phyloP scores from a whole-genome alignment of 176 grass and related monocot species.

The Poa pratensis region DNA sequence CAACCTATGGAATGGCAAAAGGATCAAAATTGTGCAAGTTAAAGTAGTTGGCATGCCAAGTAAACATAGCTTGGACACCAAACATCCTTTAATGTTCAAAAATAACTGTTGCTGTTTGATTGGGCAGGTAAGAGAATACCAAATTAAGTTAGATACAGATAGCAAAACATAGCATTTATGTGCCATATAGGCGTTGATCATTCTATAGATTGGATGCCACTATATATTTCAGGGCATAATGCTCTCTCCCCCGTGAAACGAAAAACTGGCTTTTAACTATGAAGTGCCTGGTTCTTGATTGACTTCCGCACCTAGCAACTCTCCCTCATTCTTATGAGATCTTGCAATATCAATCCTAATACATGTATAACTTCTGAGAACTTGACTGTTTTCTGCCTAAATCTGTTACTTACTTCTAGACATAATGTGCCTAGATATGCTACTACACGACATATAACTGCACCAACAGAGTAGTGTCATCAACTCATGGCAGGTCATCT shows the following conservation, averaged over 20 bases:
- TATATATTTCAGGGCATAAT: too few species aligned
- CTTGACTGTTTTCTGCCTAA: neutral
- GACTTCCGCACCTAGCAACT: neutral
- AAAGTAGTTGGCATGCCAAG: constrained; percentile 11
- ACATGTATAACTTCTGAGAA: neutral
- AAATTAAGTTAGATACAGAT: too few species aligned
- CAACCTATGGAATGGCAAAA: constrained; percentile 48
- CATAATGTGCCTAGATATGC: constrained; percentile 14
- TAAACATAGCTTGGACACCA: neutral
- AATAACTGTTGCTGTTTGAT: too few species aligned
- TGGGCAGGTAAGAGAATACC: too few species aligned
- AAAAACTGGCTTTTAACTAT: neutral
- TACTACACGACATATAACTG: constrained; percentile 12
- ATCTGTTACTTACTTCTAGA: neutral
- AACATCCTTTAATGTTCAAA: neutral
- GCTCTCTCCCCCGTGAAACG: neutral
- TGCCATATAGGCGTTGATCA: too few species aligned
- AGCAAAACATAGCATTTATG: too few species aligned
- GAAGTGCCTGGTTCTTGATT: neutral
- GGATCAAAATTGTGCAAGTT: constrained; percentile 12
- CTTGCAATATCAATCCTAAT: neutral
- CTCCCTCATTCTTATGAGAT: neutral
- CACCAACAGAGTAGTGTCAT: neutral
- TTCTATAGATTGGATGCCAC: too few species aligned
- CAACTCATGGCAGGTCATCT: constrained; percentile 18